Percentiles rank a stretch among this genome's conserved stretches.
phyloP scores from a whole-genome alignment of 2,329 filamentous ascomycete genomes.

The Xylariaceae sp. region DNA sequence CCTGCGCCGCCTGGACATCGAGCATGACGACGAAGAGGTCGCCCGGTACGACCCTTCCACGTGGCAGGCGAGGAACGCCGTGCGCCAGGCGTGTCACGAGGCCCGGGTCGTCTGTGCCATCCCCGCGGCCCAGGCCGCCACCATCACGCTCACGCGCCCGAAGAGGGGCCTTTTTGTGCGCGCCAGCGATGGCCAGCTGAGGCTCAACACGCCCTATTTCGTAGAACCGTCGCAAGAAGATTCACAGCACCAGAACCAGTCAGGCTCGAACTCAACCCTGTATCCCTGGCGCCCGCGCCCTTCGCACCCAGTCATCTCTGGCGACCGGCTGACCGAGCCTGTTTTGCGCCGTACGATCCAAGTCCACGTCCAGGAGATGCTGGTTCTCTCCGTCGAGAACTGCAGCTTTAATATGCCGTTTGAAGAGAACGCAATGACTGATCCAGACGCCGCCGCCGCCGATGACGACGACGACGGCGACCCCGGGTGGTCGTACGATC shows the following conservation, averaged over 20 bases:
- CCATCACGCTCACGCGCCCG: constrained; percentile 26
- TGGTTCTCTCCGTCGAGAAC: constrained; percentile 29
- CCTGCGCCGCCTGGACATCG: constrained; percentile 26
- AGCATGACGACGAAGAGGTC: constrained; percentile 24
- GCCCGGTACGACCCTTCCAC: constrained; percentile 27
- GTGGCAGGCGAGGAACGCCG: constrained; percentile 24
- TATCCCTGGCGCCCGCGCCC: too few species aligned
- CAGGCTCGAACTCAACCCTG: too few species aligned
- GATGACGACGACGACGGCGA: constrained; percentile 9
- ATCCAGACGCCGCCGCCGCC: constrained; percentile 1
- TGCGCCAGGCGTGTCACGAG: constrained; percentile 26
- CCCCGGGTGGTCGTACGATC: constrained; percentile 28
- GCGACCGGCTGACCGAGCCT: constrained; percentile 17
- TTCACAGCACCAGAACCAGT: background rate
- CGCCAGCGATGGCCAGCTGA: constrained; percentile 25
- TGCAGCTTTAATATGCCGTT: constrained; percentile 30
- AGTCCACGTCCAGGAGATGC: constrained; percentile 24
- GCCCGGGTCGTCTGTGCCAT: constrained; percentile 23
- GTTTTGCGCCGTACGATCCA: constrained; percentile 20
- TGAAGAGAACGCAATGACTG: constrained; percentile 26
- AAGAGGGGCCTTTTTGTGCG: constrained; percentile 25
- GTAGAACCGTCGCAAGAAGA: too few species aligned
- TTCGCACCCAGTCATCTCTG: too few species aligned
- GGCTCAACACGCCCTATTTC: constrained; percentile 5
- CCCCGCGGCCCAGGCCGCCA: constrained; percentile 15